Percentiles rank a stretch among this genome's conserved stretches.
Conservation (phyloP, 371 early-diverging fungal species). For the Circinella umbellata region DNA sequence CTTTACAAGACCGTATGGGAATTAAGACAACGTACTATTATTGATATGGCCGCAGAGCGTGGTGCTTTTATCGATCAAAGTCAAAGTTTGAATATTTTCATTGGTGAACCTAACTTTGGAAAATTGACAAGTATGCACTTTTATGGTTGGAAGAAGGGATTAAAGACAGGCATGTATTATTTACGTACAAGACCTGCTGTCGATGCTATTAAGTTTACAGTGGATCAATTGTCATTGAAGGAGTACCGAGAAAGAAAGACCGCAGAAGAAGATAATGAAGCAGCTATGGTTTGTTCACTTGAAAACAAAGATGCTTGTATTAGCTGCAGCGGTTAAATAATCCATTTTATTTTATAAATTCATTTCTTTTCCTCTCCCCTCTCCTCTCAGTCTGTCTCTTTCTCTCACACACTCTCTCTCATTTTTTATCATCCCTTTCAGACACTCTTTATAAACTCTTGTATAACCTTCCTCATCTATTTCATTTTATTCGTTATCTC, state of each 20-base stretch:
- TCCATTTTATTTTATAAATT: neutral
- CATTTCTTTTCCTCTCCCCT: neutral
- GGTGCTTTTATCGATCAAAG: slow-evolving; percentile 99
- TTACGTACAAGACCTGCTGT: slow-evolving; percentile 97
- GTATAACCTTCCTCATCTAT: neutral
- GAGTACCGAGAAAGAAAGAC: slow-evolving; percentile 23
- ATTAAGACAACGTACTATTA: slow-evolving; percentile 88
- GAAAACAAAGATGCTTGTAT: slow-evolving; percentile 93
- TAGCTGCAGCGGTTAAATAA: slow-evolving; percentile 81
- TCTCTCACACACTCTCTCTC: neutral
- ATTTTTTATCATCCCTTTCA: too few species aligned
- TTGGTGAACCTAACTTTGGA: slow-evolving; percentile 91
- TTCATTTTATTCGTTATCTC: neutral
- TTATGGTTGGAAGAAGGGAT: slow-evolving; percentile 98
- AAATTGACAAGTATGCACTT: slow-evolving; percentile 99
- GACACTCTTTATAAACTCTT: too few species aligned
- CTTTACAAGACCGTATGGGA: slow-evolving; percentile 99
- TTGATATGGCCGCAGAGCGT: slow-evolving; percentile 93
- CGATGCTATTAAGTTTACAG: slow-evolving; percentile 97
- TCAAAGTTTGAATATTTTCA: slow-evolving; percentile 98
- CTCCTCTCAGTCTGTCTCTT: too few species aligned
- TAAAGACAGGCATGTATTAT: slow-evolving; percentile 99
- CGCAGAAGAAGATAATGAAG: slow-evolving; percentile 42
- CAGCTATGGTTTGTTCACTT: slow-evolving; percentile 81
- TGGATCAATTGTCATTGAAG: slow-evolving; percentile 66